These are phyloP conservation scores for Leccinum fibrillosum DNA, from an alignment of 768 basidiomycete genomes.

Conservation along the genomic window DNA sequence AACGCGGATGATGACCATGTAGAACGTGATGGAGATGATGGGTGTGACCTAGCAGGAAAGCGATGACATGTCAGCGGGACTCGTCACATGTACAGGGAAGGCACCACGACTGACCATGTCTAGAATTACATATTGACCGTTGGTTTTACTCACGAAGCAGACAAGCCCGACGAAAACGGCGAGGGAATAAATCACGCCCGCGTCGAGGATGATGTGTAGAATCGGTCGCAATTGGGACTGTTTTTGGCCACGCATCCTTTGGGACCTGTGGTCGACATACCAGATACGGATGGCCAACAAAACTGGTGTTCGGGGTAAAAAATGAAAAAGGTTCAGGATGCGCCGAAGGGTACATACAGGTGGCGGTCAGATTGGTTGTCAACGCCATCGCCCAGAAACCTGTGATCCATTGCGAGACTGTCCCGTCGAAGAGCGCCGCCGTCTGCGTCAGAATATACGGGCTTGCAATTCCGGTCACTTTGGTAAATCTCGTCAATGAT, in stretches of 20 bases:
- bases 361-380: not conserved
- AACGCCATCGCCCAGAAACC: conserved; percentile 1
- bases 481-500: not conserved
- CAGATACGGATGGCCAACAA: not conserved
- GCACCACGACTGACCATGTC: not conserved
- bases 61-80: not conserved
- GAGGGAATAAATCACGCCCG: conserved; percentile 1
- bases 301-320: not conserved
- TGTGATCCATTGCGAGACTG: not conserved
- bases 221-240: not conserved
- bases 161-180: not conserved
- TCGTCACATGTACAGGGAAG: too few species aligned
- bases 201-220: conserved; percentile 1
- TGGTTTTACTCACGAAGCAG: not conserved
- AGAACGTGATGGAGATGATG: too few species aligned
- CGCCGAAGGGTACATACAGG: not conserved
- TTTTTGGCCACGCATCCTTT: not conserved
- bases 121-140: too few species aligned
- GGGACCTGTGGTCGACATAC: not conserved
- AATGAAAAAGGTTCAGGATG: too few species aligned
- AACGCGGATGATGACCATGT: conserved; percentile 8
- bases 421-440: not conserved
- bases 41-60: conserved; percentile 5
- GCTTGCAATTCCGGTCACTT: conserved; percentile 15
- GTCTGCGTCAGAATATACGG: conserved; percentile 9